phyloP scores from a whole-genome alignment of 495 filamentous ascomycete genomes.

The Aspergillus biplanus region DNA sequence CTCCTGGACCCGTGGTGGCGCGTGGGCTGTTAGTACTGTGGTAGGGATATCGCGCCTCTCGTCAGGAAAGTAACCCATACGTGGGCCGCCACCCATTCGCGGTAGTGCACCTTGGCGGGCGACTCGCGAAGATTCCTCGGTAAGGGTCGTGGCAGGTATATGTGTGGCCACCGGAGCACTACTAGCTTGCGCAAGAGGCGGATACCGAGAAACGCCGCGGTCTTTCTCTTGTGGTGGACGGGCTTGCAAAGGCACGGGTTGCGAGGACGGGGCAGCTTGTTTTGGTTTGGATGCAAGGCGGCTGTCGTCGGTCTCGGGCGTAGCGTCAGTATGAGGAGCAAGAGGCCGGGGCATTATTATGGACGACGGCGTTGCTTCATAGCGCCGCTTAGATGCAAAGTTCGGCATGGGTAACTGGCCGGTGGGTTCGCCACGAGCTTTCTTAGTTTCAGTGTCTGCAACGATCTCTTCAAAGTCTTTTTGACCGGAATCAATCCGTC shows the following conservation, averaged over 20 bases:
- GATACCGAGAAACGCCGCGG: conserved; percentile 42
- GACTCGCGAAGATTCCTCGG: conserved; percentile 38
- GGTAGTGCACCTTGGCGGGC: conserved; percentile 35
- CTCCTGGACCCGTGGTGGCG: conserved; percentile 36
- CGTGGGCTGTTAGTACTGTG: conserved; percentile 30
- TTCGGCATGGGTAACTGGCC: conserved; percentile 66
- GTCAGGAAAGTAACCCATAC: conserved; percentile 48
- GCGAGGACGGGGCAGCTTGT: conserved; percentile 36
- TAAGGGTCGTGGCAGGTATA: conserved; percentile 24
- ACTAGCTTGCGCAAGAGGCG: conserved; percentile 50
- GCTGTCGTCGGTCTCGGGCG: conserved; percentile 57
- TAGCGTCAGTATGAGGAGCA: conserved; percentile 59
- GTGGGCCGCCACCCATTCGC: conserved; percentile 46
- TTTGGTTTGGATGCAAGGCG: conserved; percentile 50
- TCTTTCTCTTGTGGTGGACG: conserved; percentile 42
- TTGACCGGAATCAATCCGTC: conserved; percentile 71
- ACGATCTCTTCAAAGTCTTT: conserved; percentile 72
- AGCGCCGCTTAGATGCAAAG: conserved; percentile 62
- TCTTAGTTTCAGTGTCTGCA: conserved; percentile 70
- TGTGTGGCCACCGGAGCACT: conserved; percentile 35
- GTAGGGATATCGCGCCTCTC: conserved; percentile 47
- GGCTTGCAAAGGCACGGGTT: conserved; percentile 37
- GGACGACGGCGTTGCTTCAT: conserved; percentile 57
- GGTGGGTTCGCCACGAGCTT: conserved; percentile 67
- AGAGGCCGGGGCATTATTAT: conserved; percentile 62